phyloP scores from a whole-genome alignment of 768 basidiomycete species.

The Lactarius indigo region DNA sequence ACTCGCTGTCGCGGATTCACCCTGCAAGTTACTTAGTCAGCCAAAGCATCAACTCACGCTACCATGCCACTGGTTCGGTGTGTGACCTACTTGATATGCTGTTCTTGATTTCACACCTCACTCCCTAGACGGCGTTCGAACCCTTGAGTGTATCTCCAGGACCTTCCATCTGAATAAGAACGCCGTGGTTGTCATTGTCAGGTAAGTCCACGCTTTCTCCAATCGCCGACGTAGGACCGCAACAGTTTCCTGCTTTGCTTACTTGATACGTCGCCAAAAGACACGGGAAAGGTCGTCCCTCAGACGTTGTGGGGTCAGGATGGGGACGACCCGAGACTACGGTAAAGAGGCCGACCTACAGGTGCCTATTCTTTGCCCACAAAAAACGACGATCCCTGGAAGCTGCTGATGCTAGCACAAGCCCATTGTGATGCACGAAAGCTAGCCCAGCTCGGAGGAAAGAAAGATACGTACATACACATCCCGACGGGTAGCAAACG shows the following conservation, averaged over 20 bases:
- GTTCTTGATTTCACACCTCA: neutral
- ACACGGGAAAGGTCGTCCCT: neutral
- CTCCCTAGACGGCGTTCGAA: neutral
- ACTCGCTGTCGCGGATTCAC: neutral
- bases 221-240: neutral
- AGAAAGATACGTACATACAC: neutral
- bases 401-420: neutral
- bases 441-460: neutral
- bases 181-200: neutral
- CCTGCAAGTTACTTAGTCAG: neutral
- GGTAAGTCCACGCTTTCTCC: neutral
- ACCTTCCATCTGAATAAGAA: neutral
- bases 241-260: neutral
- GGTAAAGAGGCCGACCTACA: neutral
- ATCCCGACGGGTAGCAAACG: neutral
- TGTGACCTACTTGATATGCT: neutral
- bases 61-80: neutral
- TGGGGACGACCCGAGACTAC: neutral
- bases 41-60: neutral
- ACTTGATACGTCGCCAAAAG: neutral
- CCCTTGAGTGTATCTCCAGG: neutral
- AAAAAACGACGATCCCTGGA: neutral
- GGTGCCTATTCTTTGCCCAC: neutral
- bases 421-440: neutral
- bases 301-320: neutral